Base-by-base conservation (phyloP, 257 asterid genomes). In the Plantago ovata region DNA sequence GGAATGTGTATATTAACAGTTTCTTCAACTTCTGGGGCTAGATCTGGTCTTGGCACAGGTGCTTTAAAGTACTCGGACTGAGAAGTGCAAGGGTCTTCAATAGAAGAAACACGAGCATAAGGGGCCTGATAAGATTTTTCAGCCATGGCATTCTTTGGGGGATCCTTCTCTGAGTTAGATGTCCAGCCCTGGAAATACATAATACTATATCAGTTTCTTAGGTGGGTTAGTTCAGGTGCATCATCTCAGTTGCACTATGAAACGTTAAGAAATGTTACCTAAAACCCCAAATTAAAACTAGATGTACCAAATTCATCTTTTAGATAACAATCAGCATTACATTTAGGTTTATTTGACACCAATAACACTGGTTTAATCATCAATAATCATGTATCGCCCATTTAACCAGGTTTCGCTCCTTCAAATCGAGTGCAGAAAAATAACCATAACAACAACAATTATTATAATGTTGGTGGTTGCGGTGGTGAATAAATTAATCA, bases 61-160 rank as follows among this genome's bases (percentile, higher is more conserved):
- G 81, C 76, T 75, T 69, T 71, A 41, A 64, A 65, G n/a, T 77
- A 76, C 55, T 81, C 73, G 44, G 79, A 63, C 56, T 77, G 69
- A 69, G 57, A 62, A 57, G 84, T 77, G 76, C 73, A 70, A 73
- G 84, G 81, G 67, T 77, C 91, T 71, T 82, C 94, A 64, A 77
- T 38, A 39, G 95, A 86, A 61, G 97, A 76, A 61, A 57, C 66
- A 13, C 80, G 88, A 56, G 93, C 97, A 77, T 78, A 46, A 21
- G 95, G 87, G 60, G 85, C 89, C 56, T 40, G 66, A 66, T 81
- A 79, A 53, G 80, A 75, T 69, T 76, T 76, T 70, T 67, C 84
- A 33, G 74, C 62, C 51, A 69, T 50, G 45, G 62, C 61, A 11
- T 28, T 53, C 69, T 69, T 71, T 56, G 75, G 72, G 48, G 79